Conservation (phyloP, 306 rosid genomes). For the Mimosa bimucronata region DNA sequence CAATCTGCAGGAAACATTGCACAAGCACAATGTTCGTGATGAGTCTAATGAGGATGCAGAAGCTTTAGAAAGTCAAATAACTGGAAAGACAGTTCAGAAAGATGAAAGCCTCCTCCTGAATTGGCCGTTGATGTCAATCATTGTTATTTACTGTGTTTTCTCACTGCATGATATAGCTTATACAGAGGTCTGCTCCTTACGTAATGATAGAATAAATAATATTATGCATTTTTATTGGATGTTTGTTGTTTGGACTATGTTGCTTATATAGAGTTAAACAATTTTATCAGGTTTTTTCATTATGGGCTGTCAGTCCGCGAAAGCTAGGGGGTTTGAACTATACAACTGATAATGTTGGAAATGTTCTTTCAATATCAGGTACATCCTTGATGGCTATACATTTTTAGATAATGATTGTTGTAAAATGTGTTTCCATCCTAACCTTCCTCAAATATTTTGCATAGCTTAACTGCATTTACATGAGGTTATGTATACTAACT, state of each 20-base stretch:
- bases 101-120: slow-evolving; percentile 63
- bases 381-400: slow-evolving; percentile 8
- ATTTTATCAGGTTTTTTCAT: slow-evolving; percentile 67
- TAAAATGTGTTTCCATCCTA: not conserved
- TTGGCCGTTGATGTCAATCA: slow-evolving; percentile 89
- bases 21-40: slow-evolving; percentile 46
- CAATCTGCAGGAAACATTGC: slow-evolving; percentile 79
- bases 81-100: slow-evolving; percentile 29
- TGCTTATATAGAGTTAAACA: not conserved
- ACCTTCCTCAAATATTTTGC: not conserved
- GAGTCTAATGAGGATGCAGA: slow-evolving; percentile 43
- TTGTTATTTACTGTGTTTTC: slow-evolving; percentile 62
- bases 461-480: not conserved
- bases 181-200: slow-evolving; percentile 63
- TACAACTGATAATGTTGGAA: slow-evolving; percentile 66
- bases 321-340: slow-evolving; percentile 68
- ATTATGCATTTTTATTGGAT: not conserved
- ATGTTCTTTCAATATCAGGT: slow-evolving; percentile 77
- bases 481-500: slow-evolving; percentile 6
- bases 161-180: slow-evolving; percentile 86
- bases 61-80: slow-evolving; percentile 56
- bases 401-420: slow-evolving; percentile 2
- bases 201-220: not conserved
- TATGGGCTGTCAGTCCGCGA: slow-evolving; percentile 78
- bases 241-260: not conserved